Evolutionary conservation across 2,329 filamentous ascomycete species (phyloP).

Genomic region (Talaromyces sp.): DNA sequence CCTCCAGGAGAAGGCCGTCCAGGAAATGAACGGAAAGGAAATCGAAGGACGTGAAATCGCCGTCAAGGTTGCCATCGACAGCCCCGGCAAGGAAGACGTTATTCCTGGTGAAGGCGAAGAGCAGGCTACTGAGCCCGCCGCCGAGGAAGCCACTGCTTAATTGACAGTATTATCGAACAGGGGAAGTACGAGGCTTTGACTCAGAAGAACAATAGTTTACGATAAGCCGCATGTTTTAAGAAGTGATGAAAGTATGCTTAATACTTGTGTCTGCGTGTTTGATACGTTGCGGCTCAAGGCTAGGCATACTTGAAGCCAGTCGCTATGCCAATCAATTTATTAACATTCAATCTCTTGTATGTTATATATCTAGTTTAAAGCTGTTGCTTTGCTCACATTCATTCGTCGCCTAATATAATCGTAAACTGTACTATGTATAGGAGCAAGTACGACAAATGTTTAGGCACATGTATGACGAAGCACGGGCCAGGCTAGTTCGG

Average conservation of each 20-base stretch:
- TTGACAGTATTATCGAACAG: conserved; percentile 18
- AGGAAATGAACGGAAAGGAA: conserved; percentile 99
- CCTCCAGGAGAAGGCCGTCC: conserved; percentile 92
- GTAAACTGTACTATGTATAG: too few species aligned
- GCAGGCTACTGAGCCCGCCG: conserved; percentile 32
- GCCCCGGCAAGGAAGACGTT: conserved; percentile 93
- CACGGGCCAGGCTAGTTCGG: conserved; percentile 23
- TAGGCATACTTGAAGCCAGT: conserved; percentile 14
- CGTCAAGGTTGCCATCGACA: conserved; percentile 99
- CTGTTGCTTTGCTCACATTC: background rate
- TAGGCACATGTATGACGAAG: conserved; percentile 24
- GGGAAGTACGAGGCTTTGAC: conserved; percentile 18
- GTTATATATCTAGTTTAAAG: background rate
- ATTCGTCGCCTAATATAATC: background rate
- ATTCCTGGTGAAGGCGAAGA: conserved; percentile 21
- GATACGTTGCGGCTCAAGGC: conserved; percentile 17
- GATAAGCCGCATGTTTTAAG: conserved; percentile 20
- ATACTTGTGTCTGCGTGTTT: conserved; percentile 18
- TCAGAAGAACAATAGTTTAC: conserved; percentile 17
- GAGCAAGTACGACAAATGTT: too few species aligned
- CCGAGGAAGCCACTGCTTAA: conserved; percentile 44
- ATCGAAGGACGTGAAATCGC: conserved; percentile 98
- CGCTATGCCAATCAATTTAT: conserved; percentile 15
- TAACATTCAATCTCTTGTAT: conserved; percentile 5
- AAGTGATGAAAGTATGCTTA: conserved; percentile 15